Base-by-base conservation (phyloP, 768 basidiomycete species). In the Tylopilus sp. region DNA sequence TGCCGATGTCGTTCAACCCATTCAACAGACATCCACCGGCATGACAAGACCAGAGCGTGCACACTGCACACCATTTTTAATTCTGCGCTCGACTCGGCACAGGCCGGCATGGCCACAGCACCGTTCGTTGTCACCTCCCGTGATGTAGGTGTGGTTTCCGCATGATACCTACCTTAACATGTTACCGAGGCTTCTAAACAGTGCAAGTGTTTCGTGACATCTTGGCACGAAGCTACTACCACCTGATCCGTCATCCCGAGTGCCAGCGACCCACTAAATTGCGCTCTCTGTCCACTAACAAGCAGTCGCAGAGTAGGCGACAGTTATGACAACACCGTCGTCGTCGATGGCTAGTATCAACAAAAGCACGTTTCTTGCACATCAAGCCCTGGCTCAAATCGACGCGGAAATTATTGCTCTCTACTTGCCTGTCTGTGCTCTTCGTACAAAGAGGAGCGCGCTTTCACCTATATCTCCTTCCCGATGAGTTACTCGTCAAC, bases 381-480 rank as follows among this genome's bases (percentile, higher is more conserved):
- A 11, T 11, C 33, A 15, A 17, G 26, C 26, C 11, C 50, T 39
- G 36, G 38, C 50, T 45, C 31, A 35, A 18, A 51, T 25, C 21
- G 44, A 45, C 38, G 23, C 44, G 21, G 30, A 44, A 9, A 45
- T 44, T 31, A 13, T 25, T 31, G 42, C 35, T 33, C 42, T n/a
- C 10, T 49, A 44, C 5, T 38, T 44, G 36, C 41, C 52, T 8
- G 33, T 50, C 41, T 33, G 18, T 40, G 42, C 48, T 51, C 52
- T 53, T 21, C 18, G 23, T 22, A 40, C 28, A 2, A 44, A 40
- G 18, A 20, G 49, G 12, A 41, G 45, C 17, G 31, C 38, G 21
- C 25, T 44, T 23, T 44, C 31, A 33, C 20, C 23, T 8, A 5
- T 40, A 21, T 44, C 43, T 40, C 40, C 40, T 51, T 35, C 52